Base-by-base conservation (phyloP, 352 stramenopile species). In the Globisporangium iwayamae region DNA sequence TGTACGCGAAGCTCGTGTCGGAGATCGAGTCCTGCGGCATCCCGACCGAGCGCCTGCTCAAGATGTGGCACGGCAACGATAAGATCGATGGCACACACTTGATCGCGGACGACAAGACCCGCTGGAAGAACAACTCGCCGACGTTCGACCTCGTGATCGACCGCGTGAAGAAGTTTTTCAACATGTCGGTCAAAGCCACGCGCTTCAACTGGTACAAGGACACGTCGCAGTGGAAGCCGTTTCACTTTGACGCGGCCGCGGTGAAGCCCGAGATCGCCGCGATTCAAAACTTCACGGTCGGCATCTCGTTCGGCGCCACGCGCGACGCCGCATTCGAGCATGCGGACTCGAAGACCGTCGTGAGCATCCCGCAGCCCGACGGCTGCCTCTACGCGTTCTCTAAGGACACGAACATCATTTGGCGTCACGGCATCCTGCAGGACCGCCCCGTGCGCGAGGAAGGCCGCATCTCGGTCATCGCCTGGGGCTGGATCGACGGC, bases 151-250 rank as follows among this genome's bases (percentile, higher is more conserved):
- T 96, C 51, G 74, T 97, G 63, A 83, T 83, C 68, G 75, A 93
- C 66, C 74, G 83, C 18, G 54, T 98, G 34, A 85, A 87, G 66
- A 62, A 83, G 10, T 98, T 97, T 62, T 98, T 98, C 76, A 70
- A 74, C 13, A 78, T 98, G 55, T 71, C 86, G 38, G 88, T 87
- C 50, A 87, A 96, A 59, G 90, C 92, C n/a, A 97, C 90, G 57
- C 84, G 94, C 48, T 98, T 98, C 67, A 98, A 98, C 76, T 98
- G 93, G 93, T 98, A 98, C 79, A 84, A 90, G 58, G 91, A 98
- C 78, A 90, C 80, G 55, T 89, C 76, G 4, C 87, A 98, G 78
- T 98, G 94, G 92, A 98, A 98, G 68, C 90, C 90, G 32, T 97
- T 97, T 74, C 90, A 98, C 75, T 96, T 96, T 66, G 92, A 98